A percentile compares a stretch with the other conserved stretches of the same genome.
Evolutionary conservation across 768 basidiomycete species (phyloP).

Genomic region (Melanogaster broomeanus): DNA sequence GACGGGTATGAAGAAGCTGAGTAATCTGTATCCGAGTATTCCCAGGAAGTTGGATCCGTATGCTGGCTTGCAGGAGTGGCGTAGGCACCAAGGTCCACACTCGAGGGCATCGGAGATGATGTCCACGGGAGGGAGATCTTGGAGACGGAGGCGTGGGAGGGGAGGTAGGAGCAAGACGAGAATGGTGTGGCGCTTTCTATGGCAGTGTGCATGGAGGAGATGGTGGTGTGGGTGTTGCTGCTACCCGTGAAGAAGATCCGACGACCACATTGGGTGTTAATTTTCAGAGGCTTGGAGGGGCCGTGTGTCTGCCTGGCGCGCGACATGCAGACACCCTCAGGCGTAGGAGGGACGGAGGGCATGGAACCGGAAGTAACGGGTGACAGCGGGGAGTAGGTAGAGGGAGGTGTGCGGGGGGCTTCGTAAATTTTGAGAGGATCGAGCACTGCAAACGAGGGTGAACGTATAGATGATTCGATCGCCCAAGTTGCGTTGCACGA

Average conservation of each 20-base stretch:
- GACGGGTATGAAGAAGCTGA: conserved; percentile 50
- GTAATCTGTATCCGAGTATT: conserved; percentile 46
- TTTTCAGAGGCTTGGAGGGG: conserved; percentile 49
- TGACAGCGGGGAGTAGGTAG: conserved; percentile 50
- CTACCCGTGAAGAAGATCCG: conserved; percentile 40
- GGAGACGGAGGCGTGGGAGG: conserved; percentile 43
- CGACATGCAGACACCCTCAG: conserved; percentile 48
- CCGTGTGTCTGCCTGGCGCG: conserved; percentile 37
- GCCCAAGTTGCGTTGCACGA: conserved; percentile 58
- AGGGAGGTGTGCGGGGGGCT: conserved; percentile 50
- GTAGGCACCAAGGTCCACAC: conserved; percentile 39
- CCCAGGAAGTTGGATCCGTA: conserved; percentile 53
- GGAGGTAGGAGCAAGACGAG: conserved; percentile 57
- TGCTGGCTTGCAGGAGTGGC: conserved; percentile 49
- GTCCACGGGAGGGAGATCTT: conserved; percentile 37
- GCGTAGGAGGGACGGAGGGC: conserved; percentile 58
- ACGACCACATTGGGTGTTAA: conserved; percentile 53
- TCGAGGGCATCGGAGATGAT: conserved; percentile 36
- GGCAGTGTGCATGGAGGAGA: conserved; percentile 76
- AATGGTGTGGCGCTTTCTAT: conserved; percentile 62
- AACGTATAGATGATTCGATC: conserved; percentile 51
- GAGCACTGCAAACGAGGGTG: conserved; percentile 39
- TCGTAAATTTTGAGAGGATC: conserved; percentile 44
- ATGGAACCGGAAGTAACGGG: conserved; percentile 39
- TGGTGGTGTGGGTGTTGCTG: conserved; percentile 44